Evolutionary conservation across 352 stramenopile genomes (phyloP).

Genomic region (Hyaloperonospora brassicae): DNA sequence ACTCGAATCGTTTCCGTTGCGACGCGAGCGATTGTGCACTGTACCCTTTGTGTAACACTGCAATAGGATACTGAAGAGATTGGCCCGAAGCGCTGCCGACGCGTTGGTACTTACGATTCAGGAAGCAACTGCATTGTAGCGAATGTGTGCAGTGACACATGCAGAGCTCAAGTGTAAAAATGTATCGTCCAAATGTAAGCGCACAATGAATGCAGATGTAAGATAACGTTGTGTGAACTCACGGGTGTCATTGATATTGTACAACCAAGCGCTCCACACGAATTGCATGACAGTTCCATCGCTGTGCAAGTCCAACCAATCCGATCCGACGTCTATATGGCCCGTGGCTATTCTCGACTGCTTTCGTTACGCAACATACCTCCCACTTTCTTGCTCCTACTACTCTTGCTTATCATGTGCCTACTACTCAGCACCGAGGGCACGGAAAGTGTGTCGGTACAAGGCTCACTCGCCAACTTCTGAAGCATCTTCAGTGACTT

Average conservation of each 20-base stretch:
- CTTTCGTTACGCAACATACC: slow-evolving; percentile 26
- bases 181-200: too few species aligned
- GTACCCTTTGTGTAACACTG: too few species aligned
- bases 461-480: slow-evolving; percentile 57
- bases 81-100: too few species aligned
- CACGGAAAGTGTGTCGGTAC: slow-evolving; percentile 45
- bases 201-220: too few species aligned
- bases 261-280: slow-evolving; percentile 10
- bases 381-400: slow-evolving; percentile 28
- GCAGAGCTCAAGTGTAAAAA: too few species aligned
- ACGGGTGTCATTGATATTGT: slow-evolving; percentile 1
- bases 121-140: too few species aligned
- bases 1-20: too few species aligned
- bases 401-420: slow-evolving; percentile 33
- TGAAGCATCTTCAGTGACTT: slow-evolving; percentile 53
- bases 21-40: too few species aligned
- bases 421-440: slow-evolving; percentile 30
- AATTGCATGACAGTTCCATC: slow-evolving; percentile 33
- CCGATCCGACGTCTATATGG: slow-evolving; percentile 30
- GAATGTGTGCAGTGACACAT: too few species aligned
- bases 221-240: too few species aligned
- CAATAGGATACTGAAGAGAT: too few species aligned
- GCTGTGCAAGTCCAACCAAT: slow-evolving; percentile 18
- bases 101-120: too few species aligned
- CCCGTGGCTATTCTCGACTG: slow-evolving; percentile 11